Percentiles rank a stretch among this genome's conserved stretches.
These are phyloP conservation scores for Lasiosphaeria ovina DNA, from an alignment of 495 filamentous ascomycete species.

Conservation along the genomic window DNA sequence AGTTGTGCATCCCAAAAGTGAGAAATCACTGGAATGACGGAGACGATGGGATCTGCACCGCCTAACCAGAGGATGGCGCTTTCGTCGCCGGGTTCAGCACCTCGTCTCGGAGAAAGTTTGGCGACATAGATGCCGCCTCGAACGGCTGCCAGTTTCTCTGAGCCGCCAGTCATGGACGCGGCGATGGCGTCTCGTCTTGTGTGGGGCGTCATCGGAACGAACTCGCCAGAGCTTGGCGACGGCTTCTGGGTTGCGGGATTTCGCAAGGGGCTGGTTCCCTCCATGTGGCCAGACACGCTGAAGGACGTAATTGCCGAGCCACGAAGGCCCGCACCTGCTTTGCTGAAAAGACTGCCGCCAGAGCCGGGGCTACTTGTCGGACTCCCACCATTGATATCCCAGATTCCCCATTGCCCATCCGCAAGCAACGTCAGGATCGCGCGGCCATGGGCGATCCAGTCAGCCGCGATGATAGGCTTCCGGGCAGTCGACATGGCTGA, in stretches of 20 bases:
- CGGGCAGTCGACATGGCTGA: slow-evolving; percentile 45
- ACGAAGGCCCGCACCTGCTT: slow-evolving; percentile 55
- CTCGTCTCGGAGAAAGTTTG: slow-evolving; percentile 38
- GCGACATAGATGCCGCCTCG: slow-evolving; percentile 66
- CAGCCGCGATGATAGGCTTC: slow-evolving; percentile 75
- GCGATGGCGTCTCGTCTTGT: slow-evolving; percentile 58
- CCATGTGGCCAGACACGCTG: slow-evolving; percentile 66
- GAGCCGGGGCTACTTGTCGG: slow-evolving; percentile 39
- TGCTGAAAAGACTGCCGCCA: slow-evolving; percentile 51
- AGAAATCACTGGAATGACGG: slow-evolving; percentile 60
- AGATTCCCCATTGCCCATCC: slow-evolving; percentile 92
- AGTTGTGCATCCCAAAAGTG: slow-evolving; percentile 62
- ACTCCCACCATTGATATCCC: slow-evolving; percentile 75
- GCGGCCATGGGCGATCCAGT: slow-evolving; percentile 79
- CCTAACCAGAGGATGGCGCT: slow-evolving; percentile 66
- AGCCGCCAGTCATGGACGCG: slow-evolving; percentile 28
- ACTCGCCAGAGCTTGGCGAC: slow-evolving; percentile 35
- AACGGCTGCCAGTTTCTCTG: slow-evolving; percentile 37
- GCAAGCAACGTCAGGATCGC: slow-evolving; percentile 72
- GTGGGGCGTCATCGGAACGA: slow-evolving; percentile 83
- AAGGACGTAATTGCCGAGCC: slow-evolving; percentile 66
- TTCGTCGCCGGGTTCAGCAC: slow-evolving; percentile 57
- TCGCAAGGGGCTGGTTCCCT: slow-evolving; percentile 45
- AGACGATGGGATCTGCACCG: slow-evolving; percentile 55
- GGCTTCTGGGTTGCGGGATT: slow-evolving; percentile 48